Percentiles rank a stretch among this genome's conserved stretches.
These are phyloP conservation scores for Pilatotrama ljubarskyi DNA, from an alignment of 768 basidiomycete genomes.

Conservation along the genomic window DNA sequence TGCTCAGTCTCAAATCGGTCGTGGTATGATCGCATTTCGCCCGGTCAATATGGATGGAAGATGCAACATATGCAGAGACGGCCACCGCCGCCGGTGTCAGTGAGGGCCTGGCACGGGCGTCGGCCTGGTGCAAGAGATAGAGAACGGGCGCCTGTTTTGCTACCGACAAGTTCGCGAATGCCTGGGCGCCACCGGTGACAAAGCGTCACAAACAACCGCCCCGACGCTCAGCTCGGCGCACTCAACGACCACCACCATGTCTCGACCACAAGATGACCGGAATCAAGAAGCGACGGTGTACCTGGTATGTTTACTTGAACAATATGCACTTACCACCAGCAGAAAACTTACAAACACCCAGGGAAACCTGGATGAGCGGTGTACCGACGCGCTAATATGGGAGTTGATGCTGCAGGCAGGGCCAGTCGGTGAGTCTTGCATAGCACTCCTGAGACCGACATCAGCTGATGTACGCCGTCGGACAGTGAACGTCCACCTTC, in stretches of 20 bases:
- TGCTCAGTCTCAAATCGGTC: too few species aligned
- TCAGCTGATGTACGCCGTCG: neutral
- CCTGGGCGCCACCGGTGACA: constrained; percentile 11
- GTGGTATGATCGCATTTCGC: too few species aligned
- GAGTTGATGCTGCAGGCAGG: constrained; percentile 99
- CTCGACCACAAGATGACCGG: constrained; percentile 52
- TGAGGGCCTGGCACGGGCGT: neutral
- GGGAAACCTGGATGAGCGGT: constrained; percentile 97
- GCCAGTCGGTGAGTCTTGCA: constrained; percentile 75
- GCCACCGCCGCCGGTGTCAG: too few species aligned
- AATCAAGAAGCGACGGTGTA: constrained; percentile 67
- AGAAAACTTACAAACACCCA: constrained; percentile 32
- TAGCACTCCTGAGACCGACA: constrained; percentile 11
- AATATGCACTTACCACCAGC: too few species aligned
- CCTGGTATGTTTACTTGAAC: constrained; percentile 38
- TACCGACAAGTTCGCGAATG: neutral
- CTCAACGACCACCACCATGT: constrained; percentile 33
- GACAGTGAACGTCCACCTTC: constrained; percentile 93
- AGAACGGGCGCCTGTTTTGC: neutral
- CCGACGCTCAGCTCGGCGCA: constrained; percentile 2
- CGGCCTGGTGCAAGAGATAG: neutral
- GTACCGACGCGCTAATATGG: constrained; percentile 93
- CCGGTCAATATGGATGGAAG: too few species aligned
- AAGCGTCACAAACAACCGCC: constrained; percentile 13
- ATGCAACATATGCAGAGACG: too few species aligned